Evolutionary conservation across 1,284 basidiomycete genomes (phyloP).

Genomic region (Porodaedalea pini): DNA sequence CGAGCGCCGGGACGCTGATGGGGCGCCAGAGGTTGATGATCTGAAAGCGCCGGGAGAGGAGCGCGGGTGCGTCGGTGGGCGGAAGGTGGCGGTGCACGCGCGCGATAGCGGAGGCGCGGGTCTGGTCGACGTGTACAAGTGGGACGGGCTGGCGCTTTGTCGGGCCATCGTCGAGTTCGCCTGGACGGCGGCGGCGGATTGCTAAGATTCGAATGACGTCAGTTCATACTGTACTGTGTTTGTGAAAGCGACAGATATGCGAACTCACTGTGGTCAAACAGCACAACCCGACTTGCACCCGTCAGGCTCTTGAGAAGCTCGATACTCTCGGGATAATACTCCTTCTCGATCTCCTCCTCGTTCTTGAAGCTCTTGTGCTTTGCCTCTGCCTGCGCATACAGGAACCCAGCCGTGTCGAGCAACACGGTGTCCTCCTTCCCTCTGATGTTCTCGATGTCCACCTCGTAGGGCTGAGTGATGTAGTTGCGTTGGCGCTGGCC

Average conservation of each 20-base stretch:
- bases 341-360: conserved; percentile 45
- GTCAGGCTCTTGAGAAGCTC: conserved; percentile 58
- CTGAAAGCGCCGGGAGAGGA: conserved; percentile 30
- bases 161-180: conserved; percentile 35
- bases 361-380: conserved; percentile 43
- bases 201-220: conserved; percentile 27
- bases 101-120: conserved; percentile 24
- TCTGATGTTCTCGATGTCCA: conserved; percentile 53
- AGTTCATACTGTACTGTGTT: background rate
- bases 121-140: conserved; percentile 30
- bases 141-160: conserved; percentile 45
- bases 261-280: conserved; percentile 63
- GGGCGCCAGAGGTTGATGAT: conserved; percentile 42
- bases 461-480: conserved; percentile 24
- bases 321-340: conserved; percentile 60
- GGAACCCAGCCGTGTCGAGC: conserved; percentile 57
- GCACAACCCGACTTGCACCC: conserved; percentile 53
- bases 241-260: background rate
- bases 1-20: conserved; percentile 30
- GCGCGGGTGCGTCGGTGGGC: conserved; percentile 25
- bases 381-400: conserved; percentile 40
- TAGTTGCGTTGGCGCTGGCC: conserved; percentile 14
- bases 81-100: conserved; percentile 30
- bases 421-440: conserved; percentile 46
- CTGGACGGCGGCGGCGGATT: conserved; percentile 39